Evolutionary conservation across 1,139 yeast species (phyloP).

Genomic region (Yamadazyma membranifaciens): DNA sequence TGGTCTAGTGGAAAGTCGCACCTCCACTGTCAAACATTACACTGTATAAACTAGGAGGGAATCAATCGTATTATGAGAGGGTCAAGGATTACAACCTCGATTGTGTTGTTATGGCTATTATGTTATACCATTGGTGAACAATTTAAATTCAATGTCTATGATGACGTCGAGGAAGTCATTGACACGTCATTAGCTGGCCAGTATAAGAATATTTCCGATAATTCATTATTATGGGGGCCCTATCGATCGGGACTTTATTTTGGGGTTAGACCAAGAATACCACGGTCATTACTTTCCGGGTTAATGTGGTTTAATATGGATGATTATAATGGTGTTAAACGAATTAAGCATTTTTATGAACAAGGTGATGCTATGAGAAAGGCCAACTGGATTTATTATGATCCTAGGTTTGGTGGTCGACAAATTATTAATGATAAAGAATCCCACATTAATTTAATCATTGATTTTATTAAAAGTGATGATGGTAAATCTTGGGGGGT

Average conservation of each 20-base stretch:
- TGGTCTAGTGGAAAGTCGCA: not conserved
- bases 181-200: constrained; percentile 19
- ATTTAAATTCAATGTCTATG: constrained; percentile 7
- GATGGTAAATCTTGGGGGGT: constrained; percentile 80
- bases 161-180: constrained; percentile 2
- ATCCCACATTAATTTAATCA: constrained; percentile 58
- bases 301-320: constrained; percentile 86
- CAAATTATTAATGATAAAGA: constrained; percentile 71
- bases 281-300: constrained; percentile 79
- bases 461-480: constrained; percentile 72
- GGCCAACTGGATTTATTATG: constrained; percentile 86
- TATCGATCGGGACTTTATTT: constrained; percentile 84
- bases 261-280: constrained; percentile 78
- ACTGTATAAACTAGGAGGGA: too few species aligned
- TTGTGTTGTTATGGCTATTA: not conserved
- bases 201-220: constrained; percentile 28
- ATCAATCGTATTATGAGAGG: not conserved
- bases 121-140: constrained; percentile 1
- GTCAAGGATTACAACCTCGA: not conserved
- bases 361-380: constrained; percentile 68
- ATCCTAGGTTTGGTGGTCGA: constrained; percentile 84
- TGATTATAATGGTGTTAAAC: constrained; percentile 51
- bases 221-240: constrained; percentile 77
- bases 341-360: constrained; percentile 78
- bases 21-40: too few species aligned